These are phyloP conservation scores for Aspergillus unguis DNA, from an alignment of 2,329 filamentous ascomycete genomes.

Conservation along the genomic window DNA sequence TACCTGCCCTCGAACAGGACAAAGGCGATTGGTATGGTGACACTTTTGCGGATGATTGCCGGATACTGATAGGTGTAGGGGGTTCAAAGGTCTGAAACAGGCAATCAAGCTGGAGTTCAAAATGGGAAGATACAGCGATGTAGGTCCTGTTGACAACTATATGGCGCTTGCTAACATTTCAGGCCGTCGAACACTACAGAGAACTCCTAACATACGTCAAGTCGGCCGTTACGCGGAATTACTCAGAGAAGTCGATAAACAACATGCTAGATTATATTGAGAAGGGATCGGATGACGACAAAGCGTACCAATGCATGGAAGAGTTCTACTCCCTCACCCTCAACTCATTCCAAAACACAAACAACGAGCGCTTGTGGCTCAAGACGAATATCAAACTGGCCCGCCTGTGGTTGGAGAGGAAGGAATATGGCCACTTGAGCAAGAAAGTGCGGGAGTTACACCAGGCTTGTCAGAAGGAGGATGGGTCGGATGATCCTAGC, in stretches of 20 bases:
- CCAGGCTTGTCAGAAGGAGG: slow-evolving; percentile 78
- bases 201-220: slow-evolving; percentile 97
- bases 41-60: background rate
- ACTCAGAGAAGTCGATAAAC: slow-evolving; percentile 98
- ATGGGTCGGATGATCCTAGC: slow-evolving; percentile 78
- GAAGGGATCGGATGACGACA: slow-evolving; percentile 73
- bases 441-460: slow-evolving; percentile 87
- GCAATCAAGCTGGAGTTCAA: slow-evolving; percentile 97
- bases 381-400: slow-evolving; percentile 98
- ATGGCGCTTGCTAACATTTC: slow-evolving; percentile 7
- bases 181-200: slow-evolving; percentile 89
- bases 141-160: slow-evolving; percentile 33
- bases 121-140: slow-evolving; percentile 81
- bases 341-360: slow-evolving; percentile 91
- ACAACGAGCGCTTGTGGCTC: slow-evolving; percentile 94
- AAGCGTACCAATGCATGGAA: slow-evolving; percentile 80
- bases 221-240: slow-evolving; percentile 93
- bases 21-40: slow-evolving; percentile 79
- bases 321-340: slow-evolving; percentile 92
- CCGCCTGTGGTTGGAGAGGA: slow-evolving; percentile 84
- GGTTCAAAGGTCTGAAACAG: slow-evolving; percentile 96
- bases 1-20: slow-evolving; percentile 78
- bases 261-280: slow-evolving; percentile 99
- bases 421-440: slow-evolving; percentile 75
- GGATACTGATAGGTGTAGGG: slow-evolving; percentile 46